These are phyloP conservation scores for Plasmodium sp. DNA, from an alignment of 169 alveolate species.

Conservation along the genomic window DNA sequence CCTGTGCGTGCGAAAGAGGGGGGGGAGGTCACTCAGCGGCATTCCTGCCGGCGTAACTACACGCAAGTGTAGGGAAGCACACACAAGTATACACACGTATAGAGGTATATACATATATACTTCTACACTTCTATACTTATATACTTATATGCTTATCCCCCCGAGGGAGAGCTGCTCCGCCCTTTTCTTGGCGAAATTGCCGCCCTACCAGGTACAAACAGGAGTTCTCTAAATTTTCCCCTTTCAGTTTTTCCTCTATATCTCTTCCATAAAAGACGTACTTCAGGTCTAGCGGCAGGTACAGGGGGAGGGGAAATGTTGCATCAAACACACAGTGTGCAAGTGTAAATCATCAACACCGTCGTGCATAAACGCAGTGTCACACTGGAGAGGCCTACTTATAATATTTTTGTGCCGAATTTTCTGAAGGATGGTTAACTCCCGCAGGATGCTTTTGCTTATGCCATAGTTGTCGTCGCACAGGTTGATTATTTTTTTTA, in stretches of 20 bases:
- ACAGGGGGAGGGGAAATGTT: background rate
- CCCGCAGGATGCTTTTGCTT: slow-evolving; percentile 65
- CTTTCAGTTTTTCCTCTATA: slow-evolving; percentile 44
- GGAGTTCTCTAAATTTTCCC: slow-evolving; percentile 46
- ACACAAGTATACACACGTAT: too few species aligned
- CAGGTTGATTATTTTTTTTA: slow-evolving; percentile 55
- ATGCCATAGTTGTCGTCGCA: slow-evolving; percentile 58
- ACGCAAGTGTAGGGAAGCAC: too few species aligned
- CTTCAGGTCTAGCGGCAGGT: slow-evolving; percentile 6
- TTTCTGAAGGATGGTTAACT: slow-evolving; percentile 67
- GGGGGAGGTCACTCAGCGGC: background rate
- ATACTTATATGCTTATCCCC: background rate
- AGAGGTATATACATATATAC: background rate
- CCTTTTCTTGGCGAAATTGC: background rate
- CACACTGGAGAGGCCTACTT: background rate
- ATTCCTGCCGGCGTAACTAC: background rate
- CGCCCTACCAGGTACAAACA: slow-evolving; percentile 55
- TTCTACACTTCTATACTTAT: background rate
- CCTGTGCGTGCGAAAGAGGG: background rate
- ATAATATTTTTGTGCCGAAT: slow-evolving; percentile 70
- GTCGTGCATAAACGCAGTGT: background rate
- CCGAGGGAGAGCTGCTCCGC: background rate
- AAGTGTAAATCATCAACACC: background rate
- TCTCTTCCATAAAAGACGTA: slow-evolving; percentile 68
- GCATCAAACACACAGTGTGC: background rate